Percentiles rank a stretch among this genome's conserved stretches.
These are phyloP conservation scores for Amanita jacksonii DNA, from an alignment of 768 basidiomycete species.

Conservation along the genomic window DNA sequence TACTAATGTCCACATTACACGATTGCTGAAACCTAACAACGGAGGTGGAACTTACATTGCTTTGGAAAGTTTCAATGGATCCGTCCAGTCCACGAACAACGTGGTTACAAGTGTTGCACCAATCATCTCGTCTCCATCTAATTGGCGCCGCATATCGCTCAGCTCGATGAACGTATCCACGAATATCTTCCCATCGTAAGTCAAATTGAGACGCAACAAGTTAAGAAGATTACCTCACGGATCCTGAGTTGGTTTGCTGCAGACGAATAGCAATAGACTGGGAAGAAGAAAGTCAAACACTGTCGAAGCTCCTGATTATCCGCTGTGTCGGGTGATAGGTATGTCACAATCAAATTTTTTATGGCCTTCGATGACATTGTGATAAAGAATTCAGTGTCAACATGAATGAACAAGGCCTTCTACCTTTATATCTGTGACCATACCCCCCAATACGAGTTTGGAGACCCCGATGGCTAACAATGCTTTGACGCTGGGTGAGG, in stretches of 20 bases:
- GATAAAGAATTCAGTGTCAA: too few species aligned
- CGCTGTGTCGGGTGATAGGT: constrained; percentile 78
- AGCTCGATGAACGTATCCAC: constrained; percentile 57
- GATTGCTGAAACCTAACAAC: neutral
- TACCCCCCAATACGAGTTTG: constrained; percentile 82
- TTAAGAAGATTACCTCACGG: constrained; percentile 27
- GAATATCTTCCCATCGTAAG: constrained; percentile 46
- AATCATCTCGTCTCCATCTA: constrained; percentile 70
- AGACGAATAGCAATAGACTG: constrained; percentile 86
- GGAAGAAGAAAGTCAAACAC: constrained; percentile 93
- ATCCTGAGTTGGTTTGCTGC: constrained; percentile 64
- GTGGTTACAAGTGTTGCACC: constrained; percentile 61
- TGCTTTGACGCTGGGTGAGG: constrained; percentile 67
- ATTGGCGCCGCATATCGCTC: constrained; percentile 43
- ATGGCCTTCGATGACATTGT: constrained; percentile 24
- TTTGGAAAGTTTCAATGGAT: constrained; percentile 62
- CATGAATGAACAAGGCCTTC: neutral
- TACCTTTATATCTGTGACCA: constrained; percentile 72
- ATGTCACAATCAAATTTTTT: constrained; percentile 40
- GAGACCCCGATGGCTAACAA: constrained; percentile 75
- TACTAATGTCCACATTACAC: constrained; percentile 10
- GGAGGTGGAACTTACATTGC: constrained; percentile 17
- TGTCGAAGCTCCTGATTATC: constrained; percentile 84
- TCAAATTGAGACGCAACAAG: neutral
- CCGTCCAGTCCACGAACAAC: constrained; percentile 85